A percentile compares a stretch with the other conserved stretches of the same genome.
Evolutionary conservation across 768 basidiomycete genomes (phyloP).

Genomic region (Mrakia blollopis): DNA sequence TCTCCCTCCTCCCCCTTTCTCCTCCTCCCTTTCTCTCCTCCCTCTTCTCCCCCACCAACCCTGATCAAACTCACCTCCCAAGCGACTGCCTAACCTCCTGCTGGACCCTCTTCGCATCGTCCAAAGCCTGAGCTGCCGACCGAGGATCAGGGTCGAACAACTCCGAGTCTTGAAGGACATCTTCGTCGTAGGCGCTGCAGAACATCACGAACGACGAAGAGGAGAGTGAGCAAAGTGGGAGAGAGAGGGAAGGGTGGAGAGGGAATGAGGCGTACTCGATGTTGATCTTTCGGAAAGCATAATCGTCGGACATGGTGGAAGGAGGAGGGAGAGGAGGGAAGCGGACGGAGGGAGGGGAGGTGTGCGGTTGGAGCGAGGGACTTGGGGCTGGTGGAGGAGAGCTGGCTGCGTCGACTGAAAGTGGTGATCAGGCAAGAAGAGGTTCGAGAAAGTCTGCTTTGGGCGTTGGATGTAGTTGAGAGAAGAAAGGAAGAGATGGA

Average conservation of each 20-base stretch:
- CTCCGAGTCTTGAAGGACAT: conserved; percentile 74
- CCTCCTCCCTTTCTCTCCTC: not conserved
- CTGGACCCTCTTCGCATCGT: conserved; percentile 71
- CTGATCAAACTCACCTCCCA: conserved; percentile 54
- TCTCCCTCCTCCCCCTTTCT: not conserved
- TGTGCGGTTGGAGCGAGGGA: not conserved
- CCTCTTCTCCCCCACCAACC: not conserved
- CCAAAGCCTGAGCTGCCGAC: conserved; percentile 64
- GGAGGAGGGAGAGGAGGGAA: not conserved
- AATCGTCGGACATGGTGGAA: conserved; percentile 40
- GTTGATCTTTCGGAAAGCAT: conserved; percentile 84
- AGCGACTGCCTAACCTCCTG: conserved; percentile 65
- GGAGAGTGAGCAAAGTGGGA: not conserved
- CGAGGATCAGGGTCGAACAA: conserved; percentile 82
- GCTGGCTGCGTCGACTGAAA: not conserved
- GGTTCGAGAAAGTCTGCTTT: not conserved
- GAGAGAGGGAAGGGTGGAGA: not conserved
- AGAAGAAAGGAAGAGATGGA: not conserved
- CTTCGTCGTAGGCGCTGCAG: conserved; percentile 66
- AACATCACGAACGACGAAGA: not conserved
- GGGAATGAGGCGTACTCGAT: conserved; percentile 56
- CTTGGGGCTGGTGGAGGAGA: not conserved
- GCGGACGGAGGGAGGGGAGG: not conserved
- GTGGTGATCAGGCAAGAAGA: not conserved
- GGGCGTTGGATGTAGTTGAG: not conserved